phyloP scores from a whole-genome alignment of 192 early-diverging fungal genomes.

The Coemansia sp. region DNA sequence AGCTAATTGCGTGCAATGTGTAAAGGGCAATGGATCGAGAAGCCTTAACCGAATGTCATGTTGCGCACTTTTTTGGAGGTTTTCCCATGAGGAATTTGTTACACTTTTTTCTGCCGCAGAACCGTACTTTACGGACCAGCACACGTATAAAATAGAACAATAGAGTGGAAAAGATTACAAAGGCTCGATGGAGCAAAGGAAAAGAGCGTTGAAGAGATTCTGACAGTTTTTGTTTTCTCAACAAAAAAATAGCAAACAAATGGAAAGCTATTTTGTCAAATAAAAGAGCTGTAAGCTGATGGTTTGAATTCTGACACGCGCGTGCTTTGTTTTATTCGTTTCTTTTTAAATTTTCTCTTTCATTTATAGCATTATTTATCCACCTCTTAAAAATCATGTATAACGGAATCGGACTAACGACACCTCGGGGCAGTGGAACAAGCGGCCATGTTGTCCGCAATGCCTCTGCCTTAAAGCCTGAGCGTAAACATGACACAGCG shows the following conservation, averaged over 20 bases:
- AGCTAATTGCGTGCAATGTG: too few relatives aligned
- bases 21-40: not conserved
- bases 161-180: not conserved
- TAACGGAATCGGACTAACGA: conserved; percentile 79
- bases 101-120: not conserved
- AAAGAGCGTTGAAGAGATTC: not conserved
- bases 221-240: not conserved
- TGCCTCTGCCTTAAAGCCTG: conserved; percentile 68
- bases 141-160: not conserved
- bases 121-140: conserved; percentile 10
- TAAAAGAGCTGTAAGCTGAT: conserved; percentile 1
- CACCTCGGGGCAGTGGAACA: conserved; percentile 85
- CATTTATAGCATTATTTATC: not conserved
- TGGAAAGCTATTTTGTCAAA: not conserved
- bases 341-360: not conserved
- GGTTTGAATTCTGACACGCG: too few relatives aligned
- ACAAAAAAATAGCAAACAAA: conserved; percentile 3
- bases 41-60: not conserved
- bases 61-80: conserved; percentile 7
- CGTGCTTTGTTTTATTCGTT: not conserved
- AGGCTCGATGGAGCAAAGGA: not conserved
- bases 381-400: conserved; percentile 52
- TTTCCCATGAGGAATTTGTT: not conserved
- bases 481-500: conserved; percentile 56
- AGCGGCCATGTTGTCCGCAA: conserved; percentile 97